Evolutionary conservation across 23 red algal species (phyloP).

Genomic region (Rhodosorus marinus): DNA sequence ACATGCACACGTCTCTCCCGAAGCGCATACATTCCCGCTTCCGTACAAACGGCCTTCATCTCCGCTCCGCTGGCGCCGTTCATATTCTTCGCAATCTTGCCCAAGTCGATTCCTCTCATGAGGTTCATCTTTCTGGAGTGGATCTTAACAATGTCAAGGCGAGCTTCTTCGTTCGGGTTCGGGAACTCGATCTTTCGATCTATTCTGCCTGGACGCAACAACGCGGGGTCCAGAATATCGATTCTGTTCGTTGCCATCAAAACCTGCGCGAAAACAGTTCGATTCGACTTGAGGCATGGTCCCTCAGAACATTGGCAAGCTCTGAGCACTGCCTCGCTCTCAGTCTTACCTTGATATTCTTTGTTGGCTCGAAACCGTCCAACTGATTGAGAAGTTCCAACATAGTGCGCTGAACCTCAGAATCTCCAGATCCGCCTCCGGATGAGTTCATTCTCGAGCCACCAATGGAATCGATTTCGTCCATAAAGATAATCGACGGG

Average conservation of each 20-base stretch:
- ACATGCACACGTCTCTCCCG: slow-evolving; percentile 76
- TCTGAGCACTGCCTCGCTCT: no score
- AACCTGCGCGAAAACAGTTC: no score
- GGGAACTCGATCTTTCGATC: slow-evolving; percentile 64
- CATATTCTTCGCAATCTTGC: slow-evolving; percentile 50
- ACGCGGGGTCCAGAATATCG: slow-evolving; percentile 35
- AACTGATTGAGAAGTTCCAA: slow-evolving; percentile 51
- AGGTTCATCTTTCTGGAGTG: slow-evolving; percentile 95
- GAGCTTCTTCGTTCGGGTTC: slow-evolving; percentile 46
- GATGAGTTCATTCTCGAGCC: slow-evolving; percentile 29
- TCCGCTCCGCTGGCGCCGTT: slow-evolving; percentile 70
- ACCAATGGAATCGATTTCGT: slow-evolving; percentile 52
- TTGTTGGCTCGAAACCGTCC: slow-evolving; percentile 44
- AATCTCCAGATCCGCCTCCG: slow-evolving; percentile 49
- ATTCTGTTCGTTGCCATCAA: slow-evolving; percentile 61
- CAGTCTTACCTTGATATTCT: slow-evolving; percentile 55
- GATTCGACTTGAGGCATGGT: no score
- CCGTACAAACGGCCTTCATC: slow-evolving; percentile 79
- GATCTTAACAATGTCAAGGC: slow-evolving; percentile 65
- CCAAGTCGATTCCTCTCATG: slow-evolving; percentile 77
- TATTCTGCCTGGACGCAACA: slow-evolving; percentile 52
- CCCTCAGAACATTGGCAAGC: no score
- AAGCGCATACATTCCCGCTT: slow-evolving; percentile 95
- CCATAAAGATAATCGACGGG: slow-evolving; percentile 62
- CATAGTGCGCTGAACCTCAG: slow-evolving; percentile 59